phyloP scores from a whole-genome alignment of 495 filamentous ascomycete genomes.

The Podospora appendiculata region DNA sequence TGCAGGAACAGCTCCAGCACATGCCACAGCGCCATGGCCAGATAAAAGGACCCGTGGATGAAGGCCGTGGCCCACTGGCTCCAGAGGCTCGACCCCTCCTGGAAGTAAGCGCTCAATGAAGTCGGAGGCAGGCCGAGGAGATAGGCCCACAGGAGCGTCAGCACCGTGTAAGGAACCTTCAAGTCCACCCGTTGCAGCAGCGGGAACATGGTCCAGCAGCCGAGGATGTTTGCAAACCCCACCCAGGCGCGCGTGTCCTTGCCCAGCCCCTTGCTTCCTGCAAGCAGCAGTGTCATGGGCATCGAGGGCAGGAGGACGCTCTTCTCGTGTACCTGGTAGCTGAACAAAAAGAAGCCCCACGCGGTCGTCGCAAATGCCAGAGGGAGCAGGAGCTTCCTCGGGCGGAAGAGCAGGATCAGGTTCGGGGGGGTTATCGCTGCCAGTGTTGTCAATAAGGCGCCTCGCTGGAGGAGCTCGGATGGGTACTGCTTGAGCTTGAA shows the following conservation, averaged over 20 bases:
- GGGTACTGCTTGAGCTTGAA: conserved; percentile 75
- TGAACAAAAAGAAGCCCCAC: conserved; percentile 96
- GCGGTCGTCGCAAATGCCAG: conserved; percentile 71
- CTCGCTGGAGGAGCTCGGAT: conserved; percentile 59
- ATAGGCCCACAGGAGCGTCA: conserved; percentile 83
- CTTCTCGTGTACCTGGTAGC: conserved; percentile 98
- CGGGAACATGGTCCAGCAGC: conserved; percentile 90
- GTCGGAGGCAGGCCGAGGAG: conserved; percentile 78
- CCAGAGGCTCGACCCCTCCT: conserved; percentile 33
- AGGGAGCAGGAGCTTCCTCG: conserved; percentile 67
- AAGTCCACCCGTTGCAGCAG: conserved; percentile 79
- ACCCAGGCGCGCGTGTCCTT: conserved; percentile 79
- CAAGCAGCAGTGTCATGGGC: conserved; percentile 82
- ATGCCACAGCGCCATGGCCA: conserved; percentile 73
- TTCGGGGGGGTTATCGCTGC: conserved; percentile 71
- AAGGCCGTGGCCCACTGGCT: conserved; percentile 50
- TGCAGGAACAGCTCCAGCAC: conserved; percentile 56
- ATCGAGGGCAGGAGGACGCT: conserved; percentile 84
- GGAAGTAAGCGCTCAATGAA: conserved; percentile 58
- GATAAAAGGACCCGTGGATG: conserved; percentile 68
- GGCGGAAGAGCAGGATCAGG: conserved; percentile 68
- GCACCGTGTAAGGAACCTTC: conserved; percentile 71
- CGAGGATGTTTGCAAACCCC: conserved; percentile 84
- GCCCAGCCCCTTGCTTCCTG: conserved; percentile 64
- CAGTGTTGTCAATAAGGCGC: conserved; percentile 67